Base-by-base conservation (phyloP, 257 asterid genomes). In the Nicotiana knightiana region DNA sequence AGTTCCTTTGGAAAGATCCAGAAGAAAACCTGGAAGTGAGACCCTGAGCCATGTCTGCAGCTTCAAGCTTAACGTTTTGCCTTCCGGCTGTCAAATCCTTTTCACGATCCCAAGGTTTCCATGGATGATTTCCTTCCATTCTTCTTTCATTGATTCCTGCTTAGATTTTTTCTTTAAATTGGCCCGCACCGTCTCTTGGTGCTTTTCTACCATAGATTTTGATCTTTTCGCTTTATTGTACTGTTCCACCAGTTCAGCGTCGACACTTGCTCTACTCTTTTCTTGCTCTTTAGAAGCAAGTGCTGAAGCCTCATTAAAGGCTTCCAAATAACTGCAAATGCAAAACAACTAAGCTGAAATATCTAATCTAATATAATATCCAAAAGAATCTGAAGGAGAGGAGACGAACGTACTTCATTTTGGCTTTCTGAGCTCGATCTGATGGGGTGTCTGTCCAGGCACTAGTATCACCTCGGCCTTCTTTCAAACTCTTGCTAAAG, bases 91-190 rank as follows among this genome's bases (percentile, higher is more conserved):
- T 89, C 90, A 93, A 87, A 90, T 96, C 98, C 87, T 92, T 96
- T 80, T 94, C 98, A 8, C 99, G 93, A 71, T 94, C 98, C 98
- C 99, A 93, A 37, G 99, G 99, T 83, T 88, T 96, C 99, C 99
- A 94, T 3, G 99, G 99, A 86, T 96, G 99, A 7, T 83, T 91
- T 71, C 88, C 98, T 83, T 93, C 94, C 99, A 94, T 55, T 94
- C 98, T 54, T 92, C 93, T 82, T 89, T 88, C 54, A 4, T 77
- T 0, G 73, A 6, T 82, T 88, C 96, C 88, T 87, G 86, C 88
- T 91, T 92, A 1, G 91, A 84, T 86, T 91, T 93, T 82, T 91
- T 94, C 97, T 93, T 93, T 17, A 89, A 61, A 26, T 90, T 87
- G 48, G 54, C 86, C 82, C 80, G 88, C 1, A 48, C 6, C 0